Evolutionary conservation across 2,329 filamentous ascomycete species (phyloP), one percentile per base, ranked within the genome.

Genomic region (Xylaria sp.): DNA sequence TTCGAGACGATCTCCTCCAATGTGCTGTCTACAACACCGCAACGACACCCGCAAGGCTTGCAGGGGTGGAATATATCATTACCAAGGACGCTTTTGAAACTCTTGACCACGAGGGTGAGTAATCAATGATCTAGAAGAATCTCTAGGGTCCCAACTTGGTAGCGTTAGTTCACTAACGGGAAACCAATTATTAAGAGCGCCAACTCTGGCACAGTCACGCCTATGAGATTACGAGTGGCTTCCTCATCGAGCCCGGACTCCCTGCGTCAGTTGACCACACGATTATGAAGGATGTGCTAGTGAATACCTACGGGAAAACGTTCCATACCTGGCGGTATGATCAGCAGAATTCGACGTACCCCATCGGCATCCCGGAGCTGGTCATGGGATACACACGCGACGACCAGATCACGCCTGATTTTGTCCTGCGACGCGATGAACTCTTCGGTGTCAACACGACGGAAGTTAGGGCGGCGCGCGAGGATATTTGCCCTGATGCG

Each of bases 371-470:
- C 63, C 87, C 88, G 57, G 76, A 87, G 75, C 75, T 90, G 67
- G 89, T 90, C 85, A 86, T 82, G 64, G 89, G 87, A 69, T 87
- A 81, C 63, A 86, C 83, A 23, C 73, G 72, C 9, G 74, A 77
- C 49, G 76, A 78, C 13, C 83, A 85, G 74, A 79, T 84, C 54
- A 70, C 68, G 17, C 68, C 68, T 21, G 63, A 65, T 21, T 71
- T 70, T 29, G 65, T 71, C 9, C 51, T 46, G 4, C 47, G 61
- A 21, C 63, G 68, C 29, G 67, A 71, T 15, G 55, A 55, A 7
- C 52, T 70, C 10, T 71, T 70, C 27, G 67, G 67, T 2, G 35
- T 62, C 21, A 70, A 70, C 43, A 72, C 68, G 7, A 68, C 66
- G 3, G 64, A 62, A n/a, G 63, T 70, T 17, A 59, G 47, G 41